Conservation (phyloP, 2,329 filamentous ascomycete species). For the Endocalyx cinctus region DNA sequence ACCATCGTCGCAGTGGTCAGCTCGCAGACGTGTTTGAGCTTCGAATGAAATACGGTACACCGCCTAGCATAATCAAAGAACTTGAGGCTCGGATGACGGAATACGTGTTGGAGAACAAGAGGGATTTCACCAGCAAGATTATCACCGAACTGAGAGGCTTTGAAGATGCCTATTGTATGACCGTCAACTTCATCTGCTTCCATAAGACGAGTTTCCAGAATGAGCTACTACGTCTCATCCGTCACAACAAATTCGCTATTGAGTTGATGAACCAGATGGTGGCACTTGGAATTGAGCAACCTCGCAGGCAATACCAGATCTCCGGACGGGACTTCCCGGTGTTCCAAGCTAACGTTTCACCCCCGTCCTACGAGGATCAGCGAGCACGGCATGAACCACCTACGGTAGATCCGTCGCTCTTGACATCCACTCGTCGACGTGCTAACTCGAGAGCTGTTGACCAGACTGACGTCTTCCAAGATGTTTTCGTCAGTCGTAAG, state of each 20-base stretch:
- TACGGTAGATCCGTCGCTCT: slow-evolving; percentile 18
- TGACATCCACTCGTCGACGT: slow-evolving; percentile 21
- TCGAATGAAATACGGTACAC: slow-evolving; percentile 83
- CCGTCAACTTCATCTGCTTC: slow-evolving; percentile 91
- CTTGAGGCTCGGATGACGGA: slow-evolving; percentile 77
- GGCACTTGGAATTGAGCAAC: slow-evolving; percentile 79
- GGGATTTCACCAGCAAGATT: slow-evolving; percentile 82
- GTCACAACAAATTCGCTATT: slow-evolving; percentile 91
- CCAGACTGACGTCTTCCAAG: slow-evolving; percentile 36
- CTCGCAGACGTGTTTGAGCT: slow-evolving; percentile 83
- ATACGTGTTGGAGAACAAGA: slow-evolving; percentile 79
- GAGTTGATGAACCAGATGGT: slow-evolving; percentile 85
- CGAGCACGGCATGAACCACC: slow-evolving; percentile 7
- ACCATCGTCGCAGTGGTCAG: slow-evolving; percentile 84
- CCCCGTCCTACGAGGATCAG: slow-evolving; percentile 23
- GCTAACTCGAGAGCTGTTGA: slow-evolving; percentile 20
- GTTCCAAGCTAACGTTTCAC: slow-evolving; percentile 39
- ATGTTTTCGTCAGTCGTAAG: slow-evolving; percentile 41
- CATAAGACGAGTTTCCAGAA: slow-evolving; percentile 98
- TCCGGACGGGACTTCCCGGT: slow-evolving; percentile 63
- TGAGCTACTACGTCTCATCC: slow-evolving; percentile 80
- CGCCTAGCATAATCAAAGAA: slow-evolving; percentile 72
- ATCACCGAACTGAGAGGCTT: slow-evolving; percentile 79
- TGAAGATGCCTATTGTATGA: slow-evolving; percentile 78
- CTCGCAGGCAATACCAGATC: slow-evolving; percentile 67